phyloP scores from a whole-genome alignment of 805 yeast genomes.

The Ogataea parapolymorpha region DNA sequence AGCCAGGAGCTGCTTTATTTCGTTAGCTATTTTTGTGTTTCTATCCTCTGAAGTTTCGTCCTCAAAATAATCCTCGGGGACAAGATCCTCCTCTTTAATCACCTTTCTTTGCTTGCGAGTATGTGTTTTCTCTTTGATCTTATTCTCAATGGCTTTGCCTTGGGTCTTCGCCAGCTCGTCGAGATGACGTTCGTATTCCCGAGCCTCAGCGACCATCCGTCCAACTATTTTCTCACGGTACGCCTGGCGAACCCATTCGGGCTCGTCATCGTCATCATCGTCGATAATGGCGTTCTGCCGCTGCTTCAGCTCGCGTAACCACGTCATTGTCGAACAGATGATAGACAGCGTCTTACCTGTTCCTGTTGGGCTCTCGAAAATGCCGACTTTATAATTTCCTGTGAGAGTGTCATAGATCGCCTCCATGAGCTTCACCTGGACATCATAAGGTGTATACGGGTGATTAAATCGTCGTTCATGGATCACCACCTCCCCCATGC shows the following conservation, averaged over 20 bases:
- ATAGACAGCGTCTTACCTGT: conserved; percentile 88
- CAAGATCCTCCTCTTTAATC: conserved; percentile 27
- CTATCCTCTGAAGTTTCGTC: conserved; percentile 29
- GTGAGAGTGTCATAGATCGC: conserved; percentile 64
- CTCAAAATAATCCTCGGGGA: conserved; percentile 37
- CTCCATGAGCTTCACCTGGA: conserved; percentile 74
- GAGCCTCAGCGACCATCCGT: conserved; percentile 27
- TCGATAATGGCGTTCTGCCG: conserved; percentile 37
- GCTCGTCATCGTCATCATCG: conserved; percentile 39
- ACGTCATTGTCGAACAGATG: conserved; percentile 79
- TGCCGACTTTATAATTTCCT: conserved; percentile 57
- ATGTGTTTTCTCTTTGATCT: conserved; percentile 19
- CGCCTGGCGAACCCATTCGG: conserved; percentile 37
- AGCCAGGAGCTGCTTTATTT: conserved; percentile 46
- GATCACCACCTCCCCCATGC: conserved; percentile 23
- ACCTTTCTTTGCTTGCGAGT: conserved; percentile 4
- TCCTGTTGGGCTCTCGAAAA: conserved; percentile 93
- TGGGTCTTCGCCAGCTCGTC: conserved; percentile 33
- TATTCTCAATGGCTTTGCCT: conserved; percentile 18
- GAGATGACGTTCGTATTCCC: conserved; percentile 41
- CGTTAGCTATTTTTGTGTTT: conserved; percentile 38
- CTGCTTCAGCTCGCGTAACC: conserved; percentile 46
- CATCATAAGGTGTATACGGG: conserved; percentile 78
- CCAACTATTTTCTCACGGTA: conserved; percentile 34
- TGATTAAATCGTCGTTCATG: conserved; percentile 47